Evolutionary conservation across 345 rosid species (phyloP).

Genomic region (Mangifera indica): DNA sequence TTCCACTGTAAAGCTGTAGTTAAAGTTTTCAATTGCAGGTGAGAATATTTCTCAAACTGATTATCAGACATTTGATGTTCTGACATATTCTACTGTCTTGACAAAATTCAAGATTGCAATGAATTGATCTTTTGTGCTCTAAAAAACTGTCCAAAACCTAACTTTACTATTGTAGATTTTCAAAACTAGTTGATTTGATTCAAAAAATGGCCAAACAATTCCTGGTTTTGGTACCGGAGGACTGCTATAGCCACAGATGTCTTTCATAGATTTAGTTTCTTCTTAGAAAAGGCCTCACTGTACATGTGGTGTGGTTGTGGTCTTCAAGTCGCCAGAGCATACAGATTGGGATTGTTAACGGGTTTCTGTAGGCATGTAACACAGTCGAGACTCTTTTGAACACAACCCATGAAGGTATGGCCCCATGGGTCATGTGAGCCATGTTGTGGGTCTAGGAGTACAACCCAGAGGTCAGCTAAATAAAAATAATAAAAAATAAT

Average conservation of each 20-base stretch:
- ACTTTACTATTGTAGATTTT: neutral
- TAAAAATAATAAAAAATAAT: too few species aligned
- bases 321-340: too few species aligned
- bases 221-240: neutral
- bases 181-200: neutral
- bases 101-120: slow-evolving; percentile 23
- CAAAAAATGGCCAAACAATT: neutral
- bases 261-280: too few species aligned
- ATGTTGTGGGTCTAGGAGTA: too few species aligned
- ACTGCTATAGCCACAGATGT: too few species aligned
- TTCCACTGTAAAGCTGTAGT: slow-evolving; percentile 47
- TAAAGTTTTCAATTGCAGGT: slow-evolving; percentile 26
- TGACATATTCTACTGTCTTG: slow-evolving; percentile 22
- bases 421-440: too few species aligned
- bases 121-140: slow-evolving; percentile 18
- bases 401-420: too few species aligned
- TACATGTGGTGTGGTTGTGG: too few species aligned
- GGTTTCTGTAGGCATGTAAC: too few species aligned
- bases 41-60: slow-evolving; percentile 37
- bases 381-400: too few species aligned
- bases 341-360: too few species aligned
- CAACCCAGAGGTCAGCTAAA: too few species aligned
- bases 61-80: slow-evolving; percentile 22
- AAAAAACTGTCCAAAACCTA: neutral
- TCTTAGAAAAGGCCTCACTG: neutral